Base-by-base conservation (phyloP, 192 early-diverging fungal species). In the Mortierella claussenii region DNA sequence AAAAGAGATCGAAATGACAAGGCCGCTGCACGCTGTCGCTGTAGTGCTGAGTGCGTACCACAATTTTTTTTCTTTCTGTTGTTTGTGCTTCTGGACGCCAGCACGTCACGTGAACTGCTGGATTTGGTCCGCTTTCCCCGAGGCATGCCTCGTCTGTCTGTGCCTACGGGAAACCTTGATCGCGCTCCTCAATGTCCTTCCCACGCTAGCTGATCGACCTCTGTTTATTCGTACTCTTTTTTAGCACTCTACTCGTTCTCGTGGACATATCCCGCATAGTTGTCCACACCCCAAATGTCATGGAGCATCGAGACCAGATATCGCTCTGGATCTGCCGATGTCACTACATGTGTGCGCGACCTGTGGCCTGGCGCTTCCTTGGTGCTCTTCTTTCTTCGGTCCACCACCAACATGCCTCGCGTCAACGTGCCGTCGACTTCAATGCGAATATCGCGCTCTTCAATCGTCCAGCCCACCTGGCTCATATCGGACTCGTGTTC, bases 361-460 rank as follows among this genome's bases (percentile, higher is more conserved):
- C 1, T 21, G 2, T 13, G 8, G 5, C 73, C 73, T 7, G 73
- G 64, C 2, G 73, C 66, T 18, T 31, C 31, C 49, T 55, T 65
- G 3, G 62, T 79, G 31, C 53, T 56, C 43, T 64, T 63, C 31
- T 28, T 51, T 34, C 79, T 53, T 21, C 60, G 55, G 24, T 80
- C 79, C 18, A 68, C 49, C 27, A 80, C 65, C 4, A 64, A n/a
- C 83, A 85, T 85, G 4, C 85, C 85, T 13, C 65, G 54, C 0
- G 85, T 83, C 60, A 82, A 78, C 2, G 36, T 49, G 1, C 85
- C 85, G 26, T 78, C 53, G 2, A 63, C 43, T 53, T 86, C 85
- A 21, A 86, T 73, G 20, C 76, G 68, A 44, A 86, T 61, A 31
- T 86, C 85, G 21, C 68, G 54, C 46, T 69, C 78, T 42, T 83